phyloP scores from a whole-genome alignment of 192 early-diverging fungal genomes.

The Haplosporangium gracile region DNA sequence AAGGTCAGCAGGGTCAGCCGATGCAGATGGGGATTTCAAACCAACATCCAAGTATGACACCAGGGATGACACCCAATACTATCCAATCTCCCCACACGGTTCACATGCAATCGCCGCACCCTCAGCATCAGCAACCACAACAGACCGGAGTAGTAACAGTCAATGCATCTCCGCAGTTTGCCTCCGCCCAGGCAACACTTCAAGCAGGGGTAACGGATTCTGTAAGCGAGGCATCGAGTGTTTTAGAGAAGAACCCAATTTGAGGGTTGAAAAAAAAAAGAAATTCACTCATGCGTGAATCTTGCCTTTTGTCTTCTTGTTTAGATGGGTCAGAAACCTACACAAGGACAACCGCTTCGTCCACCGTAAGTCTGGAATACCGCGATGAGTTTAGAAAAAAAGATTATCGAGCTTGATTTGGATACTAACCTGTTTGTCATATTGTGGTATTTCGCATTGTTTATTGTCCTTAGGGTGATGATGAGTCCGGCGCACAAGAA shows the following conservation, averaged over 20 bases:
- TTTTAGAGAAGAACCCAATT: not conserved
- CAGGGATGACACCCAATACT: slow-evolving; percentile 14
- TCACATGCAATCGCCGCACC: slow-evolving; percentile 32
- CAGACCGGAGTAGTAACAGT: slow-evolving; percentile 20
- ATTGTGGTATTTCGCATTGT: not conserved
- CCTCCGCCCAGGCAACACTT: slow-evolving; percentile 18
- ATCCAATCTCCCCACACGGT: slow-evolving; percentile 41
- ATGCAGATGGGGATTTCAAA: slow-evolving; percentile 8
- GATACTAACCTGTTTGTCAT: not conserved
- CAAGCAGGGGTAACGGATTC: slow-evolving; percentile 20
- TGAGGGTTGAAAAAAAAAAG: too few species aligned
- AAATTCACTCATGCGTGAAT: too few species aligned
- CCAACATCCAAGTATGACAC: slow-evolving; percentile 8
- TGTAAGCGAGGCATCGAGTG: slow-evolving; percentile 16
- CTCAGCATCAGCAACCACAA: slow-evolving; percentile 21
- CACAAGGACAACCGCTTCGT: slow-evolving; percentile 17
- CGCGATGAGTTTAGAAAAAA: not conserved
- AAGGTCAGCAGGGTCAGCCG: slow-evolving; percentile 8
- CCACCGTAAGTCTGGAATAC: slow-evolving; percentile 15
- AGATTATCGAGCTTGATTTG: too few species aligned
- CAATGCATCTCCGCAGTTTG: slow-evolving; percentile 42
- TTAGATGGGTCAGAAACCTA: slow-evolving; percentile 14
- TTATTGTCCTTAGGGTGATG: slow-evolving; percentile 11
- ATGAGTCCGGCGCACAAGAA: slow-evolving; percentile 30
- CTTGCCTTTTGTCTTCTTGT: not conserved